phyloP scores from a whole-genome alignment of 208 protist species.

The Leishmania lainsoni region DNA sequence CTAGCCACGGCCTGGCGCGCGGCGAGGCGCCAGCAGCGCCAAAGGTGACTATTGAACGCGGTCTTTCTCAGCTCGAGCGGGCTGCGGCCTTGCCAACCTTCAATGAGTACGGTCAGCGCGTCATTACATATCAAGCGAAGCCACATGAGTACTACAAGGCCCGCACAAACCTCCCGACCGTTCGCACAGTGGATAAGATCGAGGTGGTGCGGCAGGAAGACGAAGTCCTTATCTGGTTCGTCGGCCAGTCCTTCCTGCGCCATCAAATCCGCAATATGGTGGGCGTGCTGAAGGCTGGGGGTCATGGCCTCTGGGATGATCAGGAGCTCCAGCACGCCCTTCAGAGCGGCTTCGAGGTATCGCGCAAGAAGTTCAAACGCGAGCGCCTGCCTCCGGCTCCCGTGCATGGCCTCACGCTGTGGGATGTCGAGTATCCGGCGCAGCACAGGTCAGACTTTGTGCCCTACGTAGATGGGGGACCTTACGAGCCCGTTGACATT shows the following conservation, averaged over 20 bases:
- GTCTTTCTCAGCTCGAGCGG: conserved; percentile 63
- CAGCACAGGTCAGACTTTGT: conserved; percentile 70
- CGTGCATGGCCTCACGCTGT: conserved; percentile 82
- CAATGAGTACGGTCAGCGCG: conserved; percentile 79
- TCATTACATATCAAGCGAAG: conserved; percentile 64
- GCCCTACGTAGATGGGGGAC: conserved; percentile 75
- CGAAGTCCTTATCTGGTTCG: conserved; percentile 88
- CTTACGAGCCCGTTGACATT: conserved; percentile 68
- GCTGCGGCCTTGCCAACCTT: conserved; percentile 83
- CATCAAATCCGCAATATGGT: conserved; percentile 92
- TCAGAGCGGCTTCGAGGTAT: conserved; percentile 72
- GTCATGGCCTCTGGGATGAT: conserved; percentile 84
- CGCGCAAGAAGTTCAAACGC: conserved; percentile 68
- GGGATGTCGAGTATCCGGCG: conserved; percentile 84
- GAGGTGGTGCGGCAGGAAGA: conserved; percentile 88
- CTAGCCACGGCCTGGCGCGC: conserved; percentile 29
- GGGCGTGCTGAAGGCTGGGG: conserved; percentile 74
- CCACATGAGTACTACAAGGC: conserved; percentile 67
- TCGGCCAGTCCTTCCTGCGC: conserved; percentile 81
- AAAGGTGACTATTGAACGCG: conserved; percentile 64
- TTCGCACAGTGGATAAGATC: conserved; percentile 82
- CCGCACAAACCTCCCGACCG: conserved; percentile 75
- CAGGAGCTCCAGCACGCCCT: conserved; percentile 79
- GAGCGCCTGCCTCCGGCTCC: conserved; percentile 78
- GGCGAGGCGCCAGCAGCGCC: conserved; percentile 47